A percentile compares a stretch with the other conserved stretches of the same genome.
Evolutionary conservation across 23 red algal genomes (phyloP).

Genomic region (Gracilaria domingensis): DNA sequence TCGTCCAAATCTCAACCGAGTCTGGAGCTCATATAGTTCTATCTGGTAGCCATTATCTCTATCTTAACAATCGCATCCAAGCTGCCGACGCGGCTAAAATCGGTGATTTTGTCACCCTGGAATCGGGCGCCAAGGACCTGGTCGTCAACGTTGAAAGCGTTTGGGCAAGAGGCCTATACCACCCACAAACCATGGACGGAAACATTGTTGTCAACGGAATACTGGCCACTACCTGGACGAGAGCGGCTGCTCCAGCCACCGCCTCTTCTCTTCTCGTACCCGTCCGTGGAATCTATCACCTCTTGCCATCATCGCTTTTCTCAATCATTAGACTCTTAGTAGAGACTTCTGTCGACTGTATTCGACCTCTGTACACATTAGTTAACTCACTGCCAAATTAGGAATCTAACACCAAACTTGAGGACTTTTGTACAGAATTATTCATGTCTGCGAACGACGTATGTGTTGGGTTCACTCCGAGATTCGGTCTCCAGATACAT

Average conservation of each 20-base stretch:
- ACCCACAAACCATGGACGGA: slow-evolving; percentile 69
- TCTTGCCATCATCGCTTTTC: slow-evolving; percentile 16
- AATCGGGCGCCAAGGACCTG: not conserved
- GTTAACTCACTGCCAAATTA: not conserved
- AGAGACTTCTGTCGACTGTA: not conserved
- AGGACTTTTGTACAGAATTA: slow-evolving; percentile 22
- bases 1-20: slow-evolving; percentile 40
- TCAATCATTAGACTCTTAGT: not conserved
- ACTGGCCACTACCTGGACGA: slow-evolving; percentile 40
- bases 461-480: not conserved
- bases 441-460: too few species aligned
- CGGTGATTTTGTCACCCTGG: slow-evolving; percentile 46
- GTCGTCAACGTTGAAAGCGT: slow-evolving; percentile 41
- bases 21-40: slow-evolving; percentile 9
- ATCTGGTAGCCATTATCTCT: slow-evolving; percentile 58
- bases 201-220: slow-evolving; percentile 62
- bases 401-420: not conserved
- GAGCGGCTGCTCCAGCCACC: slow-evolving; percentile 16
- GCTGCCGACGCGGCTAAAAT: slow-evolving; percentile 27
- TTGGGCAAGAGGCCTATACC: slow-evolving; percentile 21
- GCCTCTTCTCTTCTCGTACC: slow-evolving; percentile 43
- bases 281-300: slow-evolving; percentile 18
- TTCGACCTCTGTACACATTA: slow-evolving; percentile 2
- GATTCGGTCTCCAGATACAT: not conserved
- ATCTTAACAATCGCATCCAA: slow-evolving; percentile 11